Base-by-base conservation (phyloP, 441 rosid species). In the Macaranga tanarius region DNA sequence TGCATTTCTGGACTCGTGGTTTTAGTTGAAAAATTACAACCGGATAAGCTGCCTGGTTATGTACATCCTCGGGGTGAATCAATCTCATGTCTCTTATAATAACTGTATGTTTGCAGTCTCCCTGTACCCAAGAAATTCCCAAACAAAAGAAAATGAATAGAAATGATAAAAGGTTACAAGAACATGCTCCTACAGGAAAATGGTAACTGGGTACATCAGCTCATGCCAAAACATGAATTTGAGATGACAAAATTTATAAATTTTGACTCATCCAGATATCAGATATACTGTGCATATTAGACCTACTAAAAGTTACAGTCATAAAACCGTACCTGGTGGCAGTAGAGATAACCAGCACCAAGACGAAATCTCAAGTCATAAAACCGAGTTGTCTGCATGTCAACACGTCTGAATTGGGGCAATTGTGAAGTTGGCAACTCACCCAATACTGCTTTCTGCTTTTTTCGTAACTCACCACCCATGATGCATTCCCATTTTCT, bases 41-140 rank as follows among this genome's bases (percentile, higher is more conserved):
- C 0, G 98, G 98, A 86, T 91, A 91, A 70, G 88, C 91, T 20
- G 84, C 81, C 51, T 86, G 85, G 61, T 79, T 87, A 60, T 85
- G 88, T 47, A 86, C 75, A 72, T 92, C 97, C 25, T 91, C 97
- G 0, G 87, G 89, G 76, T 92, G 93, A 71, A 83, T 81, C 85
- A 87, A 71, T 80, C 98, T 91, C 95, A 89, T 88, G 84, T 95
- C 98, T 38, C 92, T 74, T 55, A 95, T 84, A 65, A 92, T 89
- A 63, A 92, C 70, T 69, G 83, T 84, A 81, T 92, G 98, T 85
- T 86, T 92, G 86, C 99, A 92, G 62, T 82, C 90, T 69, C 99
- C 97, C 97, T 92, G 85, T 26, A 65, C 40, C 40, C 76, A 57
- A 44, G 34, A 16, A 55, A 62, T 23, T 20, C 61, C 64, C 50